Base-by-base conservation (phyloP, 371 early-diverging fungal genomes). In the Zancudomyces culisetae region DNA sequence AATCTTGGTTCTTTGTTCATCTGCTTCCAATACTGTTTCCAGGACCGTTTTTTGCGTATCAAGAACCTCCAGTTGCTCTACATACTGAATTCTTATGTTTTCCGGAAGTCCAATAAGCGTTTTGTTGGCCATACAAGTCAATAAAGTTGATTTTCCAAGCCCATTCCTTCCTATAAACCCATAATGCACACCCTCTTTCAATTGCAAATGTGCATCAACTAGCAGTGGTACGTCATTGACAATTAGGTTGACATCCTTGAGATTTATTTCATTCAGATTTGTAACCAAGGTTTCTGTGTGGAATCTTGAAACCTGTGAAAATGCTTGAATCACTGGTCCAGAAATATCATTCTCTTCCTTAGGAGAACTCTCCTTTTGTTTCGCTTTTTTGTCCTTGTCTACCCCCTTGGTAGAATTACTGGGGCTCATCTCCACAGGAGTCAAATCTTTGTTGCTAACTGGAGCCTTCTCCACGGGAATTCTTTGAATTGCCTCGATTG, bases 81-180 rank as follows among this genome's bases (percentile, higher is more conserved):
- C 81, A 56, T 84, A 80, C 21, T 90, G 73, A 2, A 87, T 83
- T 77, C 93, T 93, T 62, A 96, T 89, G 63, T 94, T 94, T n/a
- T 79, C 83, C 24, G 98, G 98, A 55, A 98, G 90, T 24, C 88
- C 89, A 35, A 90, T 84, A 45, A 92, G 58, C 57, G 93, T 90
- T 61, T 92, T 78, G 48, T 80, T 80, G 53, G 90, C 91, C 56
- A 98, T 77, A 42, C 85, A 85, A 48, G 81, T 78, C 45, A 99
- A 75, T 63, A 99, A 87, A 43, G 98, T 98, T 18, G 91, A 87
- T 71, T 99, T 99, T 60, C 99, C 99, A 41, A 82, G 81, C 45
- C 99, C 99, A 73, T 98, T 98, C 45, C 82, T 75, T 47, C 98
- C 99, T 42, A 98, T 74, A 51, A 99, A 80, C 68, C 94, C 98